Evolutionary conservation across 176 grass and related monocot species (phyloP), one percentile per base, ranked within the genome.

Genomic region (Microstegium vimineum): DNA sequence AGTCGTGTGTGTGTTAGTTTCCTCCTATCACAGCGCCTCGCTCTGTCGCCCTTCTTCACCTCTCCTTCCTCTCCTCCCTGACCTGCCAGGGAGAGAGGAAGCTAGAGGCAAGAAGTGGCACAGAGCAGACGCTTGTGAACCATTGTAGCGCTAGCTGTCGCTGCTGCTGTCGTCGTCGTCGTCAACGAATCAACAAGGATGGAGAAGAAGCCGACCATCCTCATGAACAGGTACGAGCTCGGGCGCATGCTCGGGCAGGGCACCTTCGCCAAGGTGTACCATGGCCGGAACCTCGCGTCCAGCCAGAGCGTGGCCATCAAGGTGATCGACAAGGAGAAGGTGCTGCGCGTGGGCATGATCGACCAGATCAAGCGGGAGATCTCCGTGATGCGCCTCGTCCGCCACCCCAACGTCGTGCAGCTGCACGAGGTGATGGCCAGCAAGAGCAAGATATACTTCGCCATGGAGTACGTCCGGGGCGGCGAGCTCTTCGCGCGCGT

Each of bases 361-460:
- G 89, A 94, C 38, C 92, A 97, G 81, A 97, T 92, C 87, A 94
- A 94, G 87, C 76, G 94, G 34, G 92, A 97, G 85, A 97, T 97
- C 69, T 94, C 92, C 0, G 74, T 94, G 41, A 94, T 97, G 87
- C 87, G 92, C 51, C 87, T 90, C 1, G 87, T 94, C 34, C 92
- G 90, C 68, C 94, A 97, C 40, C 92, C 92, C 54, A 92, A 97
- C 20, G 56, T 97, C 26, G 92, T 97, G 35, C 94, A 97, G 73
- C 92, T 97, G 27, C 89, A 94, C 2, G 94, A 97, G 86, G 92
- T 94, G 74, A 97, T 97, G 94, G 94, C 94, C 66, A 97, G 85
- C 85, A 97, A 94, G 87, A 90, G 73, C 77, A 94, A 92, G 83
- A 97, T 97, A 82, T 97, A 94, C 82, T 97, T 94, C 3, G 85